Evolutionary conservation across 2,329 filamentous ascomycete genomes (phyloP), one percentile per base, ranked within the genome.

Genomic region (Aureobasidium sp.): DNA sequence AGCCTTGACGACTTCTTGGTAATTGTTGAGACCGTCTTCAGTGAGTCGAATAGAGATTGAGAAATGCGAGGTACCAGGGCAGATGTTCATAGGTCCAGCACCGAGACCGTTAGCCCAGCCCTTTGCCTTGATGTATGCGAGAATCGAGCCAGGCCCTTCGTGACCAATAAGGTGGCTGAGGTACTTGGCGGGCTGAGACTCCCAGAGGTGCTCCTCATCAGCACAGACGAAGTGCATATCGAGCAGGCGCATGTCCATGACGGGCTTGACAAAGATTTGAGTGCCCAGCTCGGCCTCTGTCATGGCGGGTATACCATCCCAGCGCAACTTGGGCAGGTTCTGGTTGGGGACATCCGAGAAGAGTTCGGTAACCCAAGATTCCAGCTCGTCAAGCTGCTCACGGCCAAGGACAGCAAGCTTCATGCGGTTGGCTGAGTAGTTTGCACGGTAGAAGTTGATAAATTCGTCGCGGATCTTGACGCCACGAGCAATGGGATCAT

Each of bases 381-480:
- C 88, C 61, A 96, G 78, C 21, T 91, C 84, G 68, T 96, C 90
- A 62, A 97, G 79, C 6, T 85, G 80, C 73, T 97, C 92, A 55
- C 88, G 83, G 0, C 92, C 92, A 27, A 97, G 76, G 5, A 96
- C 85, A 41, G 92, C 91, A 54, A 97, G 79, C 79, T 96, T 96
- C 90, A 96, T 96, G 42, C 86, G 83, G 71, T 97, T 97, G 62
- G 92, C 90, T 1, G 92, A 96, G 75, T 97, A 97, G 71, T 96
- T 87, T 69, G 86, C 88, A 65, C 86, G 84, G 72, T 97, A 90
- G 70, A 97, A 97, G 65, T 91, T 87, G 66, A 97, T 95, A 71
- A 97, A 97, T 73, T 92, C 91, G 67, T 91, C 87, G 53, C 92
- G 84, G 30, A 97, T 89, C 72, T 94, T 90, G 67, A 97, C 83